A percentile compares a stretch with the other conserved stretches of the same genome.
These are phyloP conservation scores for Populus davidiana DNA, from an alignment of 345 rosid species.

Conservation along the genomic window DNA sequence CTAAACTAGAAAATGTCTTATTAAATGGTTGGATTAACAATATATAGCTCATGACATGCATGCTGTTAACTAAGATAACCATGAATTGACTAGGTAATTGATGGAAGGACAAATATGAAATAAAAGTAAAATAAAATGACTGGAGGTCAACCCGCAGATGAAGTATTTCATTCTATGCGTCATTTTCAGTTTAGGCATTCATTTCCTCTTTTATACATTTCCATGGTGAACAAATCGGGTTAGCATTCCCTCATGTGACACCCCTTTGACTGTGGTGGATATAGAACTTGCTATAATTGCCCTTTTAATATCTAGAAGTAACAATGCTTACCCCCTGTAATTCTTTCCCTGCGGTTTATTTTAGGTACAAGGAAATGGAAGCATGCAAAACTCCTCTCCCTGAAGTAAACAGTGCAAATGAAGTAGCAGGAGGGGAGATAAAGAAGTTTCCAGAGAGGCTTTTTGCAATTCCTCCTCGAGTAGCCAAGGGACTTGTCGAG, in stretches of 20 bases:
- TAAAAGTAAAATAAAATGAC: neutral
- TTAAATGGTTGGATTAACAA: neutral
- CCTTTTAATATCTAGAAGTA: neutral
- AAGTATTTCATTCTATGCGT: neutral
- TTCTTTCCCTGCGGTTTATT: constrained; percentile 13
- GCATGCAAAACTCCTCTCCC: constrained; percentile 73
- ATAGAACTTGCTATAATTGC: neutral
- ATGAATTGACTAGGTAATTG: neutral
- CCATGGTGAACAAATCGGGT: neutral
- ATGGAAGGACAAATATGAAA: neutral
- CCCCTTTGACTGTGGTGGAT: neutral
- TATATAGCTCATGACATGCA: neutral
- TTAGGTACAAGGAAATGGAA: constrained; percentile 77
- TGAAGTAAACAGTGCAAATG: constrained; percentile 51
- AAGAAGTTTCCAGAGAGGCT: constrained; percentile 91
- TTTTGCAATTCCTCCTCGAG: constrained; percentile 68
- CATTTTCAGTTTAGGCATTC: neutral
- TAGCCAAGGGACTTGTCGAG: constrained; percentile 55
- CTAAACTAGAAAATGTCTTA: neutral
- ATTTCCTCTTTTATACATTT: neutral
- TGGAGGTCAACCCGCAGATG: neutral
- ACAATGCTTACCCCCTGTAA: neutral
- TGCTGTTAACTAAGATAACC: neutral
- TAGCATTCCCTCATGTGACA: neutral
- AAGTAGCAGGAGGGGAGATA: constrained; percentile 80